phyloP scores from a whole-genome alignment of 2,329 filamentous ascomycete genomes.

The Ceratocystis alfenasii region DNA sequence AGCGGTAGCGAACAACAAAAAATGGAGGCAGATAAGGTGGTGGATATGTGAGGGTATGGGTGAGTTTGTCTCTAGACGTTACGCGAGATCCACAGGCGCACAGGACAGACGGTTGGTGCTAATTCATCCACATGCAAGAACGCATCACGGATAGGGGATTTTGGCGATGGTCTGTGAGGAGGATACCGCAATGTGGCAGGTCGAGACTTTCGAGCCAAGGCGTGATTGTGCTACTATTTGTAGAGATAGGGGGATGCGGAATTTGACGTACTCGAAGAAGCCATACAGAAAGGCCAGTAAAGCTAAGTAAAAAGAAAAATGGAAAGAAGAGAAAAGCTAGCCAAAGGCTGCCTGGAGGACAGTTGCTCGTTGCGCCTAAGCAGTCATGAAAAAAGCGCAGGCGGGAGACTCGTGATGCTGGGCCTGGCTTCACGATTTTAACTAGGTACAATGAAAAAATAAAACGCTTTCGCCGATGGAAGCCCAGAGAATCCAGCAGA shows the following conservation, averaged over 20 bases:
- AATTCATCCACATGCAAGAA: background rate
- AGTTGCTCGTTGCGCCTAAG: background rate
- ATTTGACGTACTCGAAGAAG: conserved; percentile 20
- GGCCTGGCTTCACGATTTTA: no score
- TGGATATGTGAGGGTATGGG: no score
- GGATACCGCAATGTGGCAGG: background rate
- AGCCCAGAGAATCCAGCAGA: background rate
- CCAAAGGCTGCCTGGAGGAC: background rate
- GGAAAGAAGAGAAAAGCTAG: conserved; percentile 11
- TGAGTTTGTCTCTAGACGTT: background rate
- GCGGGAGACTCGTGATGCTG: no score
- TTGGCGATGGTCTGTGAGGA: conserved; percentile 10
- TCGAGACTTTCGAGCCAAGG: background rate
- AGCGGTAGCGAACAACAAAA: no score
- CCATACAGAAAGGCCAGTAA: conserved; percentile 19
- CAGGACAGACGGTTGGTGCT: background rate
- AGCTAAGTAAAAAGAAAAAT: background rate
- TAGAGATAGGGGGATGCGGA: conserved; percentile 3
- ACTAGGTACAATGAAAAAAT: background rate
- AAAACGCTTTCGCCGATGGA: background rate
- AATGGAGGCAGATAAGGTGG: no score
- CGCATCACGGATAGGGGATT: conserved; percentile 8
- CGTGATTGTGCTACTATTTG: no score
- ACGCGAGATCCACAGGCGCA: background rate
- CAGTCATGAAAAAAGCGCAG: background rate